A percentile compares a stretch with the other conserved stretches of the same genome.
Evolutionary conservation across 169 alveolate species (phyloP).

Genomic region (Cryptosporidium sp.): DNA sequence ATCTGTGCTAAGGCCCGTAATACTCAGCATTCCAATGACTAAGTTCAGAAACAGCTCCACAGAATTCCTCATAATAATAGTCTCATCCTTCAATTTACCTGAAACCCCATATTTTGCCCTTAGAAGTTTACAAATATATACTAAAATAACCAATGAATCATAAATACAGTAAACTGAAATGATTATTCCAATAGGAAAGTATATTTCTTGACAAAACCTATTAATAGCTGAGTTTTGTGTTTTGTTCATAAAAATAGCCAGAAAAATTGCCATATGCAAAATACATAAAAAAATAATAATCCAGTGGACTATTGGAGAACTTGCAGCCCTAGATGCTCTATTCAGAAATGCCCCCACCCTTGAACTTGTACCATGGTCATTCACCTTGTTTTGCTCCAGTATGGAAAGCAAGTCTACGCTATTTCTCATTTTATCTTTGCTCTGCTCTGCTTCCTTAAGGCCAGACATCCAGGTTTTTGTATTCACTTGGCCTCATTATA

Average conservation of each 20-base stretch:
- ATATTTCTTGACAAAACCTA: background rate
- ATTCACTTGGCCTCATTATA: constrained; percentile 1
- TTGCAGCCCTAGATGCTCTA: constrained; percentile 9
- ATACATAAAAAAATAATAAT: constrained; percentile 35
- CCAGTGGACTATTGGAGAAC: constrained; percentile 54
- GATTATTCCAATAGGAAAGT: background rate
- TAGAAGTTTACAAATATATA: constrained; percentile 14
- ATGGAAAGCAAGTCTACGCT: constrained; percentile 15
- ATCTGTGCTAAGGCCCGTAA: constrained; percentile 12
- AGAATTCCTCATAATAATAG: constrained; percentile 25
- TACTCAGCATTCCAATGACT: background rate
- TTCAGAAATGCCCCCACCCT: constrained; percentile 13
- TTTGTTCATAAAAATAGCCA: background rate
- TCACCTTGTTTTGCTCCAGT: constrained; percentile 21
- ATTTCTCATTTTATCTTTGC: background rate
- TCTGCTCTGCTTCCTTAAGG: background rate
- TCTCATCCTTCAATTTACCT: constrained; percentile 7
- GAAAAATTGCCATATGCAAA: constrained; percentile 8
- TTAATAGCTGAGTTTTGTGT: background rate
- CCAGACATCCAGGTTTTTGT: background rate
- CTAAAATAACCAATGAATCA: constrained; percentile 37
- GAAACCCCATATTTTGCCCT: constrained; percentile 23
- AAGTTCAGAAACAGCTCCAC: constrained; percentile 23
- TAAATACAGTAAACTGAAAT: constrained; percentile 44
- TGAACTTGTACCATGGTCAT: constrained; percentile 19